phyloP scores from a whole-genome alignment of 768 basidiomycete genomes.

The Krasilnikovozyma curviuscula region DNA sequence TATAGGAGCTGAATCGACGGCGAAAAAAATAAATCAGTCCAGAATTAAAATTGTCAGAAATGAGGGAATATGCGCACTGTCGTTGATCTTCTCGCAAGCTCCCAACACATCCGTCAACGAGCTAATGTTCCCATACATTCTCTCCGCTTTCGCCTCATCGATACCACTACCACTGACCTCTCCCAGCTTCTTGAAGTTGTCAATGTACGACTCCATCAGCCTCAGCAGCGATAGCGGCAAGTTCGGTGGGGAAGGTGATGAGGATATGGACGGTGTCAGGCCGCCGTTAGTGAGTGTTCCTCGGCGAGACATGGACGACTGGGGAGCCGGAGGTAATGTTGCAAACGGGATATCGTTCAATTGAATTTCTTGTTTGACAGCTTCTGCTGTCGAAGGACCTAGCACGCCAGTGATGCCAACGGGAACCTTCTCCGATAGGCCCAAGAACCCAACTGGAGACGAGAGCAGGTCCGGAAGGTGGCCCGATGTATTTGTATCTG shows the following conservation, averaged over 20 bases:
- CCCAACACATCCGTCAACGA: neutral
- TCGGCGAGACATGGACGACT: neutral
- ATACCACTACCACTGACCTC: neutral
- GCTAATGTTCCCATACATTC: neutral
- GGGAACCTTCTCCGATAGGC: no score
- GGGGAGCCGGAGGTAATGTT: neutral
- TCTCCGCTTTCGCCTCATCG: neutral
- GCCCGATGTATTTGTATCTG: no score
- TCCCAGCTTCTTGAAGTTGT: no score
- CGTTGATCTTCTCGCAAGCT: slow-evolving; percentile 1
- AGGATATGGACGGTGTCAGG: neutral
- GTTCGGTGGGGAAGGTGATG: neutral
- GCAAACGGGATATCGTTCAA: neutral
- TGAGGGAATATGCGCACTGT: neutral
- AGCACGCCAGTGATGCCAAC: no score
- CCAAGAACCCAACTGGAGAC: neutral
- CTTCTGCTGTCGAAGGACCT: neutral
- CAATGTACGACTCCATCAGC: slow-evolving; percentile 1
- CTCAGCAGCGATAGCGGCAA: slow-evolving; percentile 6
- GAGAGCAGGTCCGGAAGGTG: neutral
- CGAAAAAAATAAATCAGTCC: neutral
- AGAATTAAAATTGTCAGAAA: neutral
- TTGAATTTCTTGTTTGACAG: neutral
- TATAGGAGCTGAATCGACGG: neutral
- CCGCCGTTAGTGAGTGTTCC: neutral